Base-by-base conservation (phyloP, 306 rosid genomes). In the Adenanthera pavonina region DNA sequence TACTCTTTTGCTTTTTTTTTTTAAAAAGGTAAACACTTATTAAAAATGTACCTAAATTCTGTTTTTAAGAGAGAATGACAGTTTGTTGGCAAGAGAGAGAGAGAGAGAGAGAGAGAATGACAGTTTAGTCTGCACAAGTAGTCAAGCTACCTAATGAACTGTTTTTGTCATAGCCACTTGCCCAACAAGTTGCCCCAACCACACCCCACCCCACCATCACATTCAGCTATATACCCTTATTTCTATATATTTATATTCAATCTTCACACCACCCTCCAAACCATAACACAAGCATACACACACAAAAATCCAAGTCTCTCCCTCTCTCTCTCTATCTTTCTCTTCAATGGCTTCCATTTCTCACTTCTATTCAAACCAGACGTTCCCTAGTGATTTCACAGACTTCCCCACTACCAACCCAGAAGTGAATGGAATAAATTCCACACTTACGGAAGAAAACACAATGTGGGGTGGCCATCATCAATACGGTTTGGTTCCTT, bases 291-390 rank as follows among this genome's bases (percentile, higher is more conserved):
- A 1, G 8, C 34, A 49, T 2, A 43, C 20, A 56, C 54, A 10
- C 11, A 49, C 30, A 34, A 7, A 17, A 30, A 25, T 3, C 52
- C 36, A 36, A 38, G 17, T 52, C 57, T 11, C 56, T 46, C 79
- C 80, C 67, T 80, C 76, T 25, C 72, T 72, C 35, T 79, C 85
- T 43, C 38, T 30, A 4, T 14, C 17, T 49, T 11, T 8, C 12
- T 80, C 85, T 51, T 69, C 80, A 73, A 92, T 92, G 94, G 87
- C 86, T 78, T 88, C 92, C 49, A 68, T 82, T 81, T 85, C 87
- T 80, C 89, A 87, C 16, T 86, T 91, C 83, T 89, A 89, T 80
- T 41, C 88, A 78, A 83, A 80, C 85, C 82, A 81, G 54, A 57
- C 89, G 10, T 87, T 87, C 79, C 82, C 87, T 57, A 13, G 75